A percentile compares a stretch with the other conserved stretches of the same genome.
Evolutionary conservation across 2,329 filamentous ascomycete species (phyloP).

Genomic region (Xylariomycetidae sp.): DNA sequence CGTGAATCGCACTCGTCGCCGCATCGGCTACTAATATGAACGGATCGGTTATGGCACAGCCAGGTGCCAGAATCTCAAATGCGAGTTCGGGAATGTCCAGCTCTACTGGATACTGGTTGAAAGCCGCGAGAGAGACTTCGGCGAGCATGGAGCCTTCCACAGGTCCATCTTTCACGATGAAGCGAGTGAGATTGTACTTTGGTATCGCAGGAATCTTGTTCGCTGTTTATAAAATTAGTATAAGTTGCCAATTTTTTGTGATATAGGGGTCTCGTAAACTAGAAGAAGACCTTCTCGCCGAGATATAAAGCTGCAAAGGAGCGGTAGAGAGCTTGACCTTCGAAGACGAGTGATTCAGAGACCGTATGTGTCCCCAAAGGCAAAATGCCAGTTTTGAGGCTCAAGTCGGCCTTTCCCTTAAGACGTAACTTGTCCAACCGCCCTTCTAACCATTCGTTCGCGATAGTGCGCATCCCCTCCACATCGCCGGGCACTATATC

Average conservation of each 20-base stretch:
- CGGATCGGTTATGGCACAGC: slow-evolving; percentile 67
- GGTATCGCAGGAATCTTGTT: slow-evolving; percentile 73
- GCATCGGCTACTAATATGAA: slow-evolving; percentile 78
- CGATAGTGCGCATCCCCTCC: slow-evolving; percentile 71
- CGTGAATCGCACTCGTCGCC: slow-evolving; percentile 59
- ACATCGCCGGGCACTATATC: slow-evolving; percentile 72
- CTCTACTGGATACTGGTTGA: slow-evolving; percentile 75
- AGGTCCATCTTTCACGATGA: slow-evolving; percentile 70
- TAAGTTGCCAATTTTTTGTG: slow-evolving; percentile 11
- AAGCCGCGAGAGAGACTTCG: slow-evolving; percentile 67
- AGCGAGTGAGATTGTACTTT: slow-evolving; percentile 72
- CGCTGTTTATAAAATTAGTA: slow-evolving; percentile 46
- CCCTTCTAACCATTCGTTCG: slow-evolving; percentile 84
- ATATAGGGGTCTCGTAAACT: slow-evolving; percentile 16
- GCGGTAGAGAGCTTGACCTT: slow-evolving; percentile 73
- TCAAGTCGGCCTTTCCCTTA: slow-evolving; percentile 67
- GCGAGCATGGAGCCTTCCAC: slow-evolving; percentile 67
- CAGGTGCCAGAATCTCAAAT: slow-evolving; percentile 81
- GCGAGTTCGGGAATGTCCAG: slow-evolving; percentile 73
- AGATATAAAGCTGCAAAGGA: slow-evolving; percentile 58
- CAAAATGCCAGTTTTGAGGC: slow-evolving; percentile 74
- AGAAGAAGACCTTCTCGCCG: slow-evolving; percentile 50
- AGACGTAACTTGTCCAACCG: slow-evolving; percentile 67
- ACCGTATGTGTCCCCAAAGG: slow-evolving; percentile 73
- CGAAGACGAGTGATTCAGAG: slow-evolving; percentile 69